Percentiles rank a stretch among this genome's conserved stretches.
Evolutionary conservation across 495 filamentous ascomycete species (phyloP).

Genomic region (Penicillium salamii): DNA sequence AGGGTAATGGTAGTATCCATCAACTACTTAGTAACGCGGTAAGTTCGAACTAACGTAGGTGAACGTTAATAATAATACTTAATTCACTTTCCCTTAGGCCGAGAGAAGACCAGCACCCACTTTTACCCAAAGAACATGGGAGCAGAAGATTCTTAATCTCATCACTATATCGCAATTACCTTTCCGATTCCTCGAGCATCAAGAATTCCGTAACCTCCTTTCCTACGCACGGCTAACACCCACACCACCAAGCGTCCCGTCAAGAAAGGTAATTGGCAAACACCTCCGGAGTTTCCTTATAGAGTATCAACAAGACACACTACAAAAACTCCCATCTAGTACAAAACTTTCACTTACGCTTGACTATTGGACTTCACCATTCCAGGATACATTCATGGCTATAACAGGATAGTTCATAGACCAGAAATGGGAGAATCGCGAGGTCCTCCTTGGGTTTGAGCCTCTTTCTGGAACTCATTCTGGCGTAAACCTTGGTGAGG

Average conservation of each 20-base stretch:
- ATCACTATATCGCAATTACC: not conserved
- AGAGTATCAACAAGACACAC: not conserved
- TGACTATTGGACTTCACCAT: slow-evolving; percentile 15
- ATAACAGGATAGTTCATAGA: slow-evolving; percentile 16
- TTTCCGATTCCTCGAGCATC: not conserved
- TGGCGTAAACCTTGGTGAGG: not conserved
- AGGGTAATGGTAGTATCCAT: not conserved
- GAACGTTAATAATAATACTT: not conserved
- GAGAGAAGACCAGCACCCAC: not conserved
- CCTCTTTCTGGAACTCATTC: slow-evolving; percentile 6
- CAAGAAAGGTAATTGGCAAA: not conserved
- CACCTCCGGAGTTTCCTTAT: not conserved
- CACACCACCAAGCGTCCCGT: not conserved
- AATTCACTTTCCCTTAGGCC: not conserved
- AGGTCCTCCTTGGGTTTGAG: slow-evolving; percentile 16
- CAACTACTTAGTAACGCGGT: slow-evolving; percentile 1
- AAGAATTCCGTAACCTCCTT: not conserved
- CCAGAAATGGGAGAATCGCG: slow-evolving; percentile 9
- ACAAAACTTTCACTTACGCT: slow-evolving; percentile 11
- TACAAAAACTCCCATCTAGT: slow-evolving; percentile 1
- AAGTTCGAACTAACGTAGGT: not conserved
- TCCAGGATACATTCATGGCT: slow-evolving; percentile 18
- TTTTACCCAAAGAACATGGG: not conserved
- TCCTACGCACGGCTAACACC: not conserved
- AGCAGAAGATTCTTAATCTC: not conserved